phyloP scores from a whole-genome alignment of 164 flowering plant genomes.

The Kingdonia uniflora region DNA sequence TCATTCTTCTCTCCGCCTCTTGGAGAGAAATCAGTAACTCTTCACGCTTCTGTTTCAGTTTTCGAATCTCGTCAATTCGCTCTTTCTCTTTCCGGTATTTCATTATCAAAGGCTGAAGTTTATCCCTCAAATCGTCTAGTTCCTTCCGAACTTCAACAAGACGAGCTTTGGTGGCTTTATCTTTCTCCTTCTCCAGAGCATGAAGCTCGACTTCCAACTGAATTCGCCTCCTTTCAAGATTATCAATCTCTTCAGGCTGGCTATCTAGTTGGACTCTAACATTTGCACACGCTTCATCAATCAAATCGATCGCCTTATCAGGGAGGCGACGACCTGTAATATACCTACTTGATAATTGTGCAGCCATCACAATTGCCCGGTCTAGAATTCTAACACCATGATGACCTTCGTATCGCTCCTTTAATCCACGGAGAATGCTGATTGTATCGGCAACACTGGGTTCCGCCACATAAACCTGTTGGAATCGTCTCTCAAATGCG shows the following conservation, averaged over 20 bases:
- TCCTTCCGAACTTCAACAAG: conserved; percentile 69
- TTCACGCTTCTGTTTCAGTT: conserved; percentile 62
- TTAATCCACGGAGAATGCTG: conserved; percentile 68
- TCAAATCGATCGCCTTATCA: conserved; percentile 72
- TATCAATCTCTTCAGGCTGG: conserved; percentile 87
- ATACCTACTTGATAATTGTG: conserved; percentile 8
- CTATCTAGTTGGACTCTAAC: conserved; percentile 90
- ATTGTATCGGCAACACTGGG: conserved; percentile 69
- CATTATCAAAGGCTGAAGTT: conserved; percentile 72
- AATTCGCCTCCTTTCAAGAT: conserved; percentile 65
- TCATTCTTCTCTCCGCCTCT: conserved; percentile 44
- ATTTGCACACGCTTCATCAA: conserved; percentile 12
- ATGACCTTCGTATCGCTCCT: conserved; percentile 34
- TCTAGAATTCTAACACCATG: no score
- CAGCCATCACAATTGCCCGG: no score
- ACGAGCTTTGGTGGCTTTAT: conserved; percentile 84
- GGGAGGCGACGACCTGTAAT: conserved; percentile 79
- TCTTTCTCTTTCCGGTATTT: conserved; percentile 74
- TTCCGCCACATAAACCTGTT: conserved; percentile 76
- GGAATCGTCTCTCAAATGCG: conserved; percentile 78
- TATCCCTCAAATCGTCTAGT: conserved; percentile 77
- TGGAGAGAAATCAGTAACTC: conserved; percentile 48
- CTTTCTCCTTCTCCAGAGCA: conserved; percentile 89
- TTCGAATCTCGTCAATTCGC: conserved; percentile 62
- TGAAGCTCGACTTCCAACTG: conserved; percentile 79